Percentiles rank a stretch among this genome's conserved stretches.
These are phyloP conservation scores for Penicillium carneum DNA, from an alignment of 2,329 filamentous ascomycete genomes.

Conservation along the genomic window DNA sequence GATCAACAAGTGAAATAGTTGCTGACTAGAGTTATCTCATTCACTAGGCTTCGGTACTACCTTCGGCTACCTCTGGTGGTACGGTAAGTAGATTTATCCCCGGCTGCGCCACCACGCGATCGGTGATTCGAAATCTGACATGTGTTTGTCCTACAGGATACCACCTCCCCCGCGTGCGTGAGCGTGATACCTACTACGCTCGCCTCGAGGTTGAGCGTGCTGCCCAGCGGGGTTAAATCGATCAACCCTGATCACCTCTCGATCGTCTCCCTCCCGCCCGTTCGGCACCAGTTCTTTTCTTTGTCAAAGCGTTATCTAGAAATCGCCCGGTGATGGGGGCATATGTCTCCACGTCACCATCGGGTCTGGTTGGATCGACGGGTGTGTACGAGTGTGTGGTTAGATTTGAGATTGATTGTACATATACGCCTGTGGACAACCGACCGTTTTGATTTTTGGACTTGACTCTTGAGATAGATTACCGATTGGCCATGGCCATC, in stretches of 20 bases:
- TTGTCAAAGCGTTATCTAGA: constrained; percentile 28
- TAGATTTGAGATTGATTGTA: constrained; percentile 39
- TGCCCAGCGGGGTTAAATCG: constrained; percentile 43
- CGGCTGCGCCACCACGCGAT: constrained; percentile 1
- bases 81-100: constrained; percentile 58
- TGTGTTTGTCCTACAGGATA: constrained; percentile 57
- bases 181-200: constrained; percentile 69
- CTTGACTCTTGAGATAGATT: not conserved
- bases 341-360: constrained; percentile 1
- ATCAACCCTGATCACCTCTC: constrained; percentile 22
- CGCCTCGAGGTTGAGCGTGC: constrained; percentile 69
- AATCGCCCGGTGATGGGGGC: constrained; percentile 12
- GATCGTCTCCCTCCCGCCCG: constrained; percentile 25
- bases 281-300: constrained; percentile 30
- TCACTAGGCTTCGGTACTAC: constrained; percentile 66
- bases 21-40: constrained; percentile 27
- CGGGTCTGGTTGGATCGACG: constrained; percentile 24
- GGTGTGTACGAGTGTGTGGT: constrained; percentile 32
- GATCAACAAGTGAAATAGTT: not conserved
- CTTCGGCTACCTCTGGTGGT: constrained; percentile 72
- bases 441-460: constrained; percentile 36
- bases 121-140: constrained; percentile 12
- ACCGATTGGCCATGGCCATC: not conserved
- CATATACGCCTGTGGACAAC: constrained; percentile 41
- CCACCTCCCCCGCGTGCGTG: constrained; percentile 69